A percentile compares a stretch with the other conserved stretches of the same genome.
These are phyloP conservation scores for Chytriomyces sp. DNA, from an alignment of 192 early-diverging fungal species.

Conservation along the genomic window DNA sequence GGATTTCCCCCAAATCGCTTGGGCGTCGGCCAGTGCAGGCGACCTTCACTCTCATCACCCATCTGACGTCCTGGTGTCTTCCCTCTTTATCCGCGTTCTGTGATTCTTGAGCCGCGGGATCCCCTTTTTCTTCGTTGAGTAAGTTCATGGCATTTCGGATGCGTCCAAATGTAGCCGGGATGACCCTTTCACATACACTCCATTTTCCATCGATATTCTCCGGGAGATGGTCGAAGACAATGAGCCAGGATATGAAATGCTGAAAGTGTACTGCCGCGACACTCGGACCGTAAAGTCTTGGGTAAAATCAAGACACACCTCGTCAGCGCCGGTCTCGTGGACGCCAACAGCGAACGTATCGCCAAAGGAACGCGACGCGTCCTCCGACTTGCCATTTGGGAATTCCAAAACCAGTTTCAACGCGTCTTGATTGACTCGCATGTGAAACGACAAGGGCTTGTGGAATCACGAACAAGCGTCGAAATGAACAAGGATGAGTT, in stretches of 20 bases:
- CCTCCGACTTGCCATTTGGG: conserved; percentile 54
- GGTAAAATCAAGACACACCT: conserved; percentile 54
- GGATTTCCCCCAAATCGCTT: too few species aligned
- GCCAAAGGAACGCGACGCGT: conserved; percentile 43
- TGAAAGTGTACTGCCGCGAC: conserved; percentile 93
- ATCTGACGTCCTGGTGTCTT: too few species aligned
- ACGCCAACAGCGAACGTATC: conserved; percentile 46
- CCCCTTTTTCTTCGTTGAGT: conserved; percentile 59
- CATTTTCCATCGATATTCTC: conserved; percentile 75
- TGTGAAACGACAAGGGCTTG: conserved; percentile 30
- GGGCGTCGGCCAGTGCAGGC: too few species aligned
- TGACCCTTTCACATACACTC: conserved; percentile 73
- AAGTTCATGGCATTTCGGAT: conserved; percentile 87
- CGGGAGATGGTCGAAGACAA: conserved; percentile 84
- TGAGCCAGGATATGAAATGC: conserved; percentile 77
- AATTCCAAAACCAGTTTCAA: conserved; percentile 61
- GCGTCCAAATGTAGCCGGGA: conserved; percentile 68
- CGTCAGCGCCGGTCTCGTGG: conserved; percentile 41
- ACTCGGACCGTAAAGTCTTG: conserved; percentile 50
- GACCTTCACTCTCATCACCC: too few species aligned
- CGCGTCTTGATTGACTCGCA: conserved; percentile 45
- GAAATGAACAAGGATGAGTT: conserved; percentile 35
- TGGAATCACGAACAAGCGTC: conserved; percentile 8
- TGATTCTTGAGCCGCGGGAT: too few species aligned
- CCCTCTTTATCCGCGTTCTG: too few species aligned